Evolutionary conservation across 1,284 basidiomycete species (phyloP).

Genomic region (Prillingera fragicola): DNA sequence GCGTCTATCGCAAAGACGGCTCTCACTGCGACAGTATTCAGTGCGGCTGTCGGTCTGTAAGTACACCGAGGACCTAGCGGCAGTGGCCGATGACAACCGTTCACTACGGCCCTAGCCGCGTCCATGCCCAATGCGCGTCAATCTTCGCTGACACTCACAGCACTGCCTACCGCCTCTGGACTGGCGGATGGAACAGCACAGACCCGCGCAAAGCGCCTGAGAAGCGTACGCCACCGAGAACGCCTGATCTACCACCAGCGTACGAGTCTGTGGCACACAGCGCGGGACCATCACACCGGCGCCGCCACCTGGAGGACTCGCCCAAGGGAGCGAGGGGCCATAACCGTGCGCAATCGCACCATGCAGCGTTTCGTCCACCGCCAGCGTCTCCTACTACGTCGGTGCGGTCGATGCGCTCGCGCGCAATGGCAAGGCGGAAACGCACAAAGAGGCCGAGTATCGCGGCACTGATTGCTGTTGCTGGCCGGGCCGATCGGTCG

Average conservation of each 20-base stretch:
- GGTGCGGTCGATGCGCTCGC: too few species aligned
- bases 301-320: too few species aligned
- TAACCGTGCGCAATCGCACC: too few species aligned
- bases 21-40: conserved; percentile 26
- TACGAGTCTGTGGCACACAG: background rate
- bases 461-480: conserved; percentile 5
- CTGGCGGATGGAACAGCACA: conserved; percentile 5
- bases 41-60: conserved; percentile 34
- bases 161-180: conserved; percentile 26
- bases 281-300: background rate
- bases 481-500: background rate
- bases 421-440: too few species aligned
- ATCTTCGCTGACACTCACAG: conserved; percentile 12
- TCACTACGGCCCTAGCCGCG: too few species aligned
- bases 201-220: background rate
- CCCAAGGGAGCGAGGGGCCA: too few species aligned
- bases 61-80: conserved; percentile 2
- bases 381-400: too few species aligned
- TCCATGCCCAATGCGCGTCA: too few species aligned
- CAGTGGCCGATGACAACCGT: background rate
- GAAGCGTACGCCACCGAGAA: conserved; percentile 1
- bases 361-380: too few species aligned
- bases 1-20: conserved; percentile 20
- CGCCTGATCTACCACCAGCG: background rate
- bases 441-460: conserved; percentile 10